These are phyloP conservation scores for Trametes cubensis DNA, from an alignment of 768 basidiomycete genomes.

Conservation along the genomic window DNA sequence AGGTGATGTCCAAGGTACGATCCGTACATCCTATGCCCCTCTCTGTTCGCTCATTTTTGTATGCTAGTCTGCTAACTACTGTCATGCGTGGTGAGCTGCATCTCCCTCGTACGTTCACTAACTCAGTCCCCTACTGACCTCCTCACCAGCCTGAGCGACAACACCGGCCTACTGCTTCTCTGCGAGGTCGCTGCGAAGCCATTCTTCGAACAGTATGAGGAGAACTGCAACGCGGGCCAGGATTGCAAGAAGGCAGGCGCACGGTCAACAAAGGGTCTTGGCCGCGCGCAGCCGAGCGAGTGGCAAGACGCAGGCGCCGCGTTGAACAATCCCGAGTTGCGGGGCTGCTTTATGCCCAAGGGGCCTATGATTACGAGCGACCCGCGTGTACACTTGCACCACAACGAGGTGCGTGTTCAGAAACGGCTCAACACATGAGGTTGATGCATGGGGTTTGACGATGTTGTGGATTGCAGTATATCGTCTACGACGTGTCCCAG, in stretches of 20 bases:
- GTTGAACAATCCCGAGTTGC: slow-evolving; percentile 49
- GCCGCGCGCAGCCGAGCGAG: slow-evolving; percentile 50
- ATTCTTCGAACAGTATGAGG: slow-evolving; percentile 49
- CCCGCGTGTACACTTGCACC: slow-evolving; percentile 42
- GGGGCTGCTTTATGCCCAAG: slow-evolving; percentile 64
- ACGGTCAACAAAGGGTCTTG: slow-evolving; percentile 53
- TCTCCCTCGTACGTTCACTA: not conserved
- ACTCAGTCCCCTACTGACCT: not conserved
- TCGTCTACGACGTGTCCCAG: slow-evolving; percentile 52
- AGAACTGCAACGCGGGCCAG: slow-evolving; percentile 54
- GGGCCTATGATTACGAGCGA: slow-evolving; percentile 41
- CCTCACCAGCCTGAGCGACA: slow-evolving; percentile 48
- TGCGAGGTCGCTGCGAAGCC: slow-evolving; percentile 64
- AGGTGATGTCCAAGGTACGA: slow-evolving; percentile 68
- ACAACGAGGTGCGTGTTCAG: slow-evolving; percentile 54
- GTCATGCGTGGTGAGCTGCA: slow-evolving; percentile 48
- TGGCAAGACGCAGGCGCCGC: slow-evolving; percentile 64
- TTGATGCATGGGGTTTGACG: too few species aligned
- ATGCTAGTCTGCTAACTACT: slow-evolving; percentile 57
- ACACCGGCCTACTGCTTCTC: slow-evolving; percentile 55
- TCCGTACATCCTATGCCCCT: slow-evolving; percentile 11
- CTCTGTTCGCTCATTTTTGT: not conserved
- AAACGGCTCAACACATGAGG: too few species aligned
- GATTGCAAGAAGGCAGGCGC: slow-evolving; percentile 51
- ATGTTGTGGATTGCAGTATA: not conserved